Conservation (phyloP, 768 basidiomycete species). For the Rhodotorula paludigena region DNA sequence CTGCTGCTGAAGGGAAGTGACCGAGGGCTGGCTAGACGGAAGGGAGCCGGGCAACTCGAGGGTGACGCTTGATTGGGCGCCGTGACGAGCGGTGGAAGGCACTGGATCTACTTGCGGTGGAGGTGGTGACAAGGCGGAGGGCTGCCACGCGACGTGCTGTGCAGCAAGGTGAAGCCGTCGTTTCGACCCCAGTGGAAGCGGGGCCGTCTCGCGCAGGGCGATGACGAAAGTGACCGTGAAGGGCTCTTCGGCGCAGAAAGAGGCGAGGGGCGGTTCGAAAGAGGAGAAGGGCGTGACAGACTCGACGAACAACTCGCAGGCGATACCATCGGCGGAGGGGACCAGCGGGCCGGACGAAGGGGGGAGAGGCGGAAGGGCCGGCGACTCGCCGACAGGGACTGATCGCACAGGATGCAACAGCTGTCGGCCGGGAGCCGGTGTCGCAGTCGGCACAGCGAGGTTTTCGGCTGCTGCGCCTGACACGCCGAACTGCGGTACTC, state of each 20-base stretch:
- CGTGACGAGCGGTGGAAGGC: too few relatives aligned
- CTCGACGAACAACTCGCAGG: constrained; percentile 51
- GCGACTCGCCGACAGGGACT: constrained; percentile 42
- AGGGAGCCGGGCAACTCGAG: too few relatives aligned
- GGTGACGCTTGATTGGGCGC: too few relatives aligned
- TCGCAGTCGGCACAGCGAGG: constrained; percentile 38
- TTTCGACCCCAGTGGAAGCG: rapidly evolving
- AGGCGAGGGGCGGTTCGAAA: constrained; percentile 49
- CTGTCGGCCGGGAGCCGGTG: constrained; percentile 25
- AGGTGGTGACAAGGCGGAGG: background rate
- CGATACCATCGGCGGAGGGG: constrained; percentile 57
- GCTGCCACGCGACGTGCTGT: constrained; percentile 1
- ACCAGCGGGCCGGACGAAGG: constrained; percentile 21
- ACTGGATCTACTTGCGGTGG: too few relatives aligned
- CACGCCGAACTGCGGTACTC: constrained; percentile 58
- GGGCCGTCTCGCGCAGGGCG: background rate
- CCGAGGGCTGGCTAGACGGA: too few relatives aligned
- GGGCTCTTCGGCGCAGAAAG: constrained; percentile 53
- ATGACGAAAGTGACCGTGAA: constrained; percentile 51
- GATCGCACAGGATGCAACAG: constrained; percentile 45
- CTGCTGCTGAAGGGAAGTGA: too few relatives aligned
- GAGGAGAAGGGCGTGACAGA: constrained; percentile 32
- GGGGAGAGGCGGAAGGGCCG: constrained; percentile 4
- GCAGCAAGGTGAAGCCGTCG: background rate
- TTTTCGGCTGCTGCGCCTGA: background rate